Base-by-base conservation (phyloP, 108 stramenopile genomes). In the Nannochloropsis salina region DNA sequence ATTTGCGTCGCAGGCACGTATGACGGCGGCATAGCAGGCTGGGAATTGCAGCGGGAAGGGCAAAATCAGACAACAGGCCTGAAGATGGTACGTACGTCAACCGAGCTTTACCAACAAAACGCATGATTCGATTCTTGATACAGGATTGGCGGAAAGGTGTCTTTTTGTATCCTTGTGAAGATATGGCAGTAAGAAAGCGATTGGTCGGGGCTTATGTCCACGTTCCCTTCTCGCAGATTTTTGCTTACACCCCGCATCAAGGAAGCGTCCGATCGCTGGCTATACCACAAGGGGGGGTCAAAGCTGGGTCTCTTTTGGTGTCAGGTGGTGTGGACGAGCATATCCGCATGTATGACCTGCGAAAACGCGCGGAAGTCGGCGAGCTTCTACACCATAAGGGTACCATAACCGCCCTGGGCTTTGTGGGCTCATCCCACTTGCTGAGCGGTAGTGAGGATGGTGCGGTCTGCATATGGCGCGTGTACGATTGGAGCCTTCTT, bases 361-460 rank as follows among this genome's bases (percentile, higher is more conserved):
- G 79, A 10, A 47, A 89, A 43, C 43, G 86, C 31, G 82, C 61
- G 10, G 89, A 89, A 81, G 44, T 82, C 8, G 89, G 89, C 9
- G 89, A 89, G 84, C 84, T 89, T 83, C 89, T 86, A 51, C 89
- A 89, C 82, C 89, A 89, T 42, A 20, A 85, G 85, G 89, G 90
- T 5, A 88, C 88, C 44, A 81, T 90, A 5, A 89, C 89, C 43
- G 87, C 86, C 84, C 85, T 90, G 80, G 90, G 86, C 79, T 90
- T 90, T 45, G 86, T 89, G 85, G 89, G 85, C 42, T 87, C 86
- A 42, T 86, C 90, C 21, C 89, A 90, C 80, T 41, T 90, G 18
- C 89, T 90, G n/a, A 89, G 86, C 20, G 89, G 89, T 21, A 89
- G 90, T 80, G 90, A 90, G 41, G 90, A 90, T 45, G 44, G 88